Base-by-base conservation (phyloP, 2,329 filamentous ascomycete species). In the Myriosclerotinia scirpicola region DNA sequence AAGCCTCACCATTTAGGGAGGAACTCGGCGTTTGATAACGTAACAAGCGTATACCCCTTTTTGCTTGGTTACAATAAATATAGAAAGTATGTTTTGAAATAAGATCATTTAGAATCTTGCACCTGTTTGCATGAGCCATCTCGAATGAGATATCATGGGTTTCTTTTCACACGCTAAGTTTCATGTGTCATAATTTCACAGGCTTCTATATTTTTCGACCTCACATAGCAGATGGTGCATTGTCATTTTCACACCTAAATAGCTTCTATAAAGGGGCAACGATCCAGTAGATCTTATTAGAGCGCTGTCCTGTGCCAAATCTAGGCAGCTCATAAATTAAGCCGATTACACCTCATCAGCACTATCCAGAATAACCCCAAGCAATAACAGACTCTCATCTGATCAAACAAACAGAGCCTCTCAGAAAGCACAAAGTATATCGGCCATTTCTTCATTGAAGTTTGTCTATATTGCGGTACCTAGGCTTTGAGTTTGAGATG, bases 21-120 rank as follows among this genome's bases (percentile, higher is more conserved):
- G 73, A 75, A 75, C 74, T 76, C 70, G 74, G 73, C 75, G 73
- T 76, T 75, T 71, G 53, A 64, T 56, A 69, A 69, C 73, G 73
- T 76, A 75, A 71, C 75, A 72, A 75, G 73, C 74, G 73, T 76
- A 75, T 75, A 75, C 72, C 73, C 73, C 68, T 73, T 73, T 73
- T 69, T 69, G 68, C 67, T 74, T 73, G 11, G 67, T 70, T 73
- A 69, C 67, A 67, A 65, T 56, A 58, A 50, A 54, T 48, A 56
- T 63, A 66, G 46, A 36, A 55, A 54, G 17, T 62, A 59, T 20
- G 42, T n/a, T 54, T 54, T 34, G 12, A 30, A 52, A 40, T 26
- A 9, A 50, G n/a, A 34, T 34, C 15, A 42, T 40, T n/a, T 38
- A n/a, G 20, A 6, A 46, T 14, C 11, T 38, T 22, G 20, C 11